phyloP scores from a whole-genome alignment of 139 green algal species.

The Chlamydomonas schloesseri region DNA sequence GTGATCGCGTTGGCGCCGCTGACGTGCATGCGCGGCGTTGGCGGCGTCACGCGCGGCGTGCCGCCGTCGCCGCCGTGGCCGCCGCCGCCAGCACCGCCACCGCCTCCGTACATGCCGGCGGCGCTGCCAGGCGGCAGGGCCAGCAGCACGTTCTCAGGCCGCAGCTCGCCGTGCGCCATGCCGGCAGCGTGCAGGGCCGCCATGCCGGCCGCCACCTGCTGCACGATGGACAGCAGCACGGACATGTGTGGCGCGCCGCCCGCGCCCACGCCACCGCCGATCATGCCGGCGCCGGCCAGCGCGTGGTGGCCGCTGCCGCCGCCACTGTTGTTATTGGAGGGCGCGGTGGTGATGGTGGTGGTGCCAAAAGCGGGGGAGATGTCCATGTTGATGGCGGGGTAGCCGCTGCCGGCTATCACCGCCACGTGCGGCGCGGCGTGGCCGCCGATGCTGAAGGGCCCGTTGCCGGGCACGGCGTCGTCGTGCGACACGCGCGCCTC shows the following conservation, averaged over 20 bases:
- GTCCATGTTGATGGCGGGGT: not conserved
- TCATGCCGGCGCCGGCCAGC: not conserved
- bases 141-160: conserved; percentile 61
- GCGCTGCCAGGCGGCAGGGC: not conserved
- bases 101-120: not conserved
- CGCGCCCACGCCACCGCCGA: not conserved
- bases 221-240: conserved; percentile 50
- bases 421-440: too few species aligned
- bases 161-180: conserved; percentile 61
- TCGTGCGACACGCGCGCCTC: too few species aligned
- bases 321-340: not conserved
- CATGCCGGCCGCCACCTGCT: conserved; percentile 54
- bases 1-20: not conserved
- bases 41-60: not conserved
- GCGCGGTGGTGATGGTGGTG: not conserved
- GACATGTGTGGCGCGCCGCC: conserved; percentile 8
- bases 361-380: not conserved
- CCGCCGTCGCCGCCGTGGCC: not conserved
- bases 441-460: too few species aligned
- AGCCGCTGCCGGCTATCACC: too few species aligned
- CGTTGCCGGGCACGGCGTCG: too few species aligned
- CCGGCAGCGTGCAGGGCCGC: conserved; percentile 50
- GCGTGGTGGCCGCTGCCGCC: not conserved
- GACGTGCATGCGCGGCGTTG: not conserved
- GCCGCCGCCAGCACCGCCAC: too few species aligned